Percentiles rank a stretch among this genome's conserved stretches.
Evolutionary conservation across 768 basidiomycete genomes (phyloP).

Genomic region (Butyriboletus loyo): DNA sequence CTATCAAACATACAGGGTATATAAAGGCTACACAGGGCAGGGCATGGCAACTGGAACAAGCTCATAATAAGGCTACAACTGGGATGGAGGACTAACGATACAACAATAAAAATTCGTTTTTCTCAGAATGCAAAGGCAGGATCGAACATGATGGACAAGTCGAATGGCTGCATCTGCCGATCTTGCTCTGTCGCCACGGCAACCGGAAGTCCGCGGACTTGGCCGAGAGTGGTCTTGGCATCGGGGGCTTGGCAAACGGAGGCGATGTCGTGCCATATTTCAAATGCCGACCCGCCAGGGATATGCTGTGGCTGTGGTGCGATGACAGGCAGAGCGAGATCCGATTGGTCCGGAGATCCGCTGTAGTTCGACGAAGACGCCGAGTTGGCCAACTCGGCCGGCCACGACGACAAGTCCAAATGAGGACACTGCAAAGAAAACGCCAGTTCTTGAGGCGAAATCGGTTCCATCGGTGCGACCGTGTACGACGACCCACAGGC

Average conservation of each 20-base stretch:
- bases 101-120: no score
- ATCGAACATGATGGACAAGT: constrained; percentile 11
- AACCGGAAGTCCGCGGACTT: background rate
- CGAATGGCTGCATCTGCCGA: constrained; percentile 5
- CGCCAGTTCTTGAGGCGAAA: constrained; percentile 19
- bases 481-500: constrained; percentile 8
- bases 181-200: constrained; percentile 5
- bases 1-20: no score
- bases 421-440: constrained; percentile 11
- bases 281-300: constrained; percentile 2
- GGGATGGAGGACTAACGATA: no score
- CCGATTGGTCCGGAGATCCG: constrained; percentile 38
- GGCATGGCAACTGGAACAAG: background rate
- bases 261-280: constrained; percentile 19
- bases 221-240: background rate
- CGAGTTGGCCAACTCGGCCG: constrained; percentile 23
- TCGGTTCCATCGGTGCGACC: constrained; percentile 28
- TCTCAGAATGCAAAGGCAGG: no score
- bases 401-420: constrained; percentile 11
- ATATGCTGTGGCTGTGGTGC: constrained; percentile 29
- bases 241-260: background rate
- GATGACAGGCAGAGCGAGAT: constrained; percentile 25
- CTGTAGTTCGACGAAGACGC: constrained; percentile 43
- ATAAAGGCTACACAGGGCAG: background rate
- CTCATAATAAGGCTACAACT: background rate